Conservation (phyloP, 495 filamentous ascomycete species). For the Trichoderma gamsii region DNA sequence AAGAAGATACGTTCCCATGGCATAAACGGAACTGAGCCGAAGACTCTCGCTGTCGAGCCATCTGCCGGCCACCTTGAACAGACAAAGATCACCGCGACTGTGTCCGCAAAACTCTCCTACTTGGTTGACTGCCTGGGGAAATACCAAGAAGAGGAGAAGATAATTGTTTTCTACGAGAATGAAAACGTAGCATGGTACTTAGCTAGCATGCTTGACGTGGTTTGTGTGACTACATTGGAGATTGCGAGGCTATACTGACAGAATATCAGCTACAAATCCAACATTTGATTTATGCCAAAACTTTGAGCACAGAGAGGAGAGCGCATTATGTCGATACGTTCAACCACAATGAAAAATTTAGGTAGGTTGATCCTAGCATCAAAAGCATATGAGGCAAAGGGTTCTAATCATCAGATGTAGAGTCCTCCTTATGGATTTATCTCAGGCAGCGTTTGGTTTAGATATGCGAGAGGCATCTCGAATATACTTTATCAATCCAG, state of each 20-base stretch:
- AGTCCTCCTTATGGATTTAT: slow-evolving; percentile 84
- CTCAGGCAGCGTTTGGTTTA: slow-evolving; percentile 79
- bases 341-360: slow-evolving; percentile 54
- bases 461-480: slow-evolving; percentile 76
- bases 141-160: slow-evolving; percentile 70
- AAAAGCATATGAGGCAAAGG: neutral
- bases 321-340: slow-evolving; percentile 73
- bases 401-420: slow-evolving; percentile 31
- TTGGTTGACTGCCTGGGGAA: slow-evolving; percentile 64
- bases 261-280: slow-evolving; percentile 51
- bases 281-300: slow-evolving; percentile 75
- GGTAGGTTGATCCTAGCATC: slow-evolving; percentile 19
- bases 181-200: slow-evolving; percentile 79
- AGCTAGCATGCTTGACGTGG: slow-evolving; percentile 71
- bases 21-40: slow-evolving; percentile 18
- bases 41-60: slow-evolving; percentile 15
- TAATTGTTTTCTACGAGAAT: slow-evolving; percentile 87
- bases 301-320: slow-evolving; percentile 51
- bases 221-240: slow-evolving; percentile 20
- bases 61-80: slow-evolving; percentile 48
- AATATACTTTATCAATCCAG: slow-evolving; percentile 88
- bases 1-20: slow-evolving; percentile 25
- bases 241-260: neutral
- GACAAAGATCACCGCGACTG: slow-evolving; percentile 66
- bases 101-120: slow-evolving; percentile 84